Conservation (phyloP, 2,329 filamentous ascomycete genomes). For the Botrytis pseudocinerea region DNA sequence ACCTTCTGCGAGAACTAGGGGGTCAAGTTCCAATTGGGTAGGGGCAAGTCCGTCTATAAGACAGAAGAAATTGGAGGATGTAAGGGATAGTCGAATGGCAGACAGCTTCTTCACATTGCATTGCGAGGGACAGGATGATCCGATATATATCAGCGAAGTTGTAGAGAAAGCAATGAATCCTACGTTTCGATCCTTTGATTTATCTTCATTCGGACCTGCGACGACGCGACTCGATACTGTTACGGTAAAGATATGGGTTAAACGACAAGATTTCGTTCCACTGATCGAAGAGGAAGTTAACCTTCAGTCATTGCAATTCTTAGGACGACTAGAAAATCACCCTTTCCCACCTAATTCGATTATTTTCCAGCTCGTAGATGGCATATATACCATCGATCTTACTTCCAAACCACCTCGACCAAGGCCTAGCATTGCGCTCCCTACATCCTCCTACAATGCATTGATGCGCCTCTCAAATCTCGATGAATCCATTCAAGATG, state of each 20-base stretch:
- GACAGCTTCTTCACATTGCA: slow-evolving; percentile 90
- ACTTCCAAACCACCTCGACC: slow-evolving; percentile 47
- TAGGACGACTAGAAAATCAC: slow-evolving; percentile 70
- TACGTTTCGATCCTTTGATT: slow-evolving; percentile 82
- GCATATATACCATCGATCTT: slow-evolving; percentile 79
- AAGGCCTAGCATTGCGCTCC: slow-evolving; percentile 52
- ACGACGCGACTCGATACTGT: slow-evolving; percentile 67
- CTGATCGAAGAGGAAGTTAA: slow-evolving; percentile 72
- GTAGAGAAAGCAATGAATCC: slow-evolving; percentile 84
- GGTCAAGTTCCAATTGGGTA: slow-evolving; percentile 64
- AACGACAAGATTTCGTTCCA: slow-evolving; percentile 57
- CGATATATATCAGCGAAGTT: slow-evolving; percentile 88
- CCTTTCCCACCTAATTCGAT: slow-evolving; percentile 80
- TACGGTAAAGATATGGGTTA: slow-evolving; percentile 74
- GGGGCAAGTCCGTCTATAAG: slow-evolving; percentile 58
- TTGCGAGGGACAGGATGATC: slow-evolving; percentile 62
- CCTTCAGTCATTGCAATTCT: slow-evolving; percentile 72
- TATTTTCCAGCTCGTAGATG: slow-evolving; percentile 82
- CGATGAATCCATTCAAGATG: slow-evolving; percentile 89
- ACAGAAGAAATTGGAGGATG: slow-evolving; percentile 75
- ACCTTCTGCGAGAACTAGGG: slow-evolving; percentile 45
- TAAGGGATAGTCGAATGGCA: slow-evolving; percentile 71
- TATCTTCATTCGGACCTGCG: slow-evolving; percentile 60
- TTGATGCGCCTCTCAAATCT: slow-evolving; percentile 86
- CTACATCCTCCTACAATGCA: slow-evolving; percentile 81